Evolutionary conservation across 495 filamentous ascomycete species (phyloP).

Genomic region (Aspergillus steynii): DNA sequence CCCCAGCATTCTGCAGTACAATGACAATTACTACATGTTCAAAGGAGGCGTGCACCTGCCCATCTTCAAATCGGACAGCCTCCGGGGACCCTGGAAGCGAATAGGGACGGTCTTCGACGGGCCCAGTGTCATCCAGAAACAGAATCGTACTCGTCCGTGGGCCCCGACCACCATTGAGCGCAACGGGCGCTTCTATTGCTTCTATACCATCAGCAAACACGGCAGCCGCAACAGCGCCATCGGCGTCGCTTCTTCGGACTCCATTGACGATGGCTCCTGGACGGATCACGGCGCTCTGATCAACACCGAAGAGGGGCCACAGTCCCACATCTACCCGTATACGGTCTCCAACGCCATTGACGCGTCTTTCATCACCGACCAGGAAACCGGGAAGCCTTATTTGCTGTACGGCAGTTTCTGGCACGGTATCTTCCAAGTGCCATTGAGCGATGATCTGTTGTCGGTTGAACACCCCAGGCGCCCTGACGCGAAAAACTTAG

Average conservation of each 20-base stretch:
- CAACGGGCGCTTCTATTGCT: slow-evolving; percentile 65
- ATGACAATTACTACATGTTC: slow-evolving; percentile 42
- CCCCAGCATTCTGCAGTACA: slow-evolving; percentile 37
- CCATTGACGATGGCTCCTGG: slow-evolving; percentile 59
- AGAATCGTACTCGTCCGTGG: slow-evolving; percentile 43
- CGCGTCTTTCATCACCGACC: slow-evolving; percentile 56
- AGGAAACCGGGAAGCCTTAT: slow-evolving; percentile 45
- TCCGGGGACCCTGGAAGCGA: slow-evolving; percentile 43
- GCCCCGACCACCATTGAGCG: slow-evolving; percentile 64
- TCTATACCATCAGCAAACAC: slow-evolving; percentile 66
- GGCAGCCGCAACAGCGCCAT: slow-evolving; percentile 67
- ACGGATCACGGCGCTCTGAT: slow-evolving; percentile 49
- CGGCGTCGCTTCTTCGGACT: slow-evolving; percentile 65
- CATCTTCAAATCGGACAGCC: slow-evolving; percentile 33
- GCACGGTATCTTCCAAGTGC: slow-evolving; percentile 67
- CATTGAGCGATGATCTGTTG: slow-evolving; percentile 49
- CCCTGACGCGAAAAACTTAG: slow-evolving; percentile 52
- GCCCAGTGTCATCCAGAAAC: slow-evolving; percentile 39
- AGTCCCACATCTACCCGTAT: slow-evolving; percentile 50
- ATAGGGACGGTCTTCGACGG: slow-evolving; percentile 41
- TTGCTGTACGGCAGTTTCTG: slow-evolving; percentile 74
- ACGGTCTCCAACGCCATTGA: slow-evolving; percentile 73
- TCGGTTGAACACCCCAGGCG: slow-evolving; percentile 31
- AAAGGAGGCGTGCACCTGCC: slow-evolving; percentile 33
- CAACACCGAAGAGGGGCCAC: slow-evolving; percentile 31